These are phyloP conservation scores for Selenicereus undatus DNA, from an alignment of 148 eudicot genomes.

Conservation along the genomic window DNA sequence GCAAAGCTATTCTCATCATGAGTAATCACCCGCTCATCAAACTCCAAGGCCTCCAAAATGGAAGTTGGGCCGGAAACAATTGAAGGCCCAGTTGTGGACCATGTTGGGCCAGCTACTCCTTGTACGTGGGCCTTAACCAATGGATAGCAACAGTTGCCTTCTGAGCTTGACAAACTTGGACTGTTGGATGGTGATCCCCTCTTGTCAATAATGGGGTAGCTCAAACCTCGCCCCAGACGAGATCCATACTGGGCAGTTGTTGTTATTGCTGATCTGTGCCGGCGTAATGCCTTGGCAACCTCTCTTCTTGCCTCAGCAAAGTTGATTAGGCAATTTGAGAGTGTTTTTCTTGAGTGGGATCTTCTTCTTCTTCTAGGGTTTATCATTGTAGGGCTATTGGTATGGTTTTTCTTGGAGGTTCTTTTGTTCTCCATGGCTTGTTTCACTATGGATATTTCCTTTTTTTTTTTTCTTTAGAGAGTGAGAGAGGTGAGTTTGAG, in stretches of 20 bases:
- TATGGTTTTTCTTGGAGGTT: background rate
- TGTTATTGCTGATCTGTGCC: background rate
- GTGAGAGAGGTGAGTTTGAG: background rate
- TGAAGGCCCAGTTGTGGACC: background rate
- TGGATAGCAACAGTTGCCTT: background rate
- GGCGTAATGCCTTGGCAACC: constrained; percentile 5
- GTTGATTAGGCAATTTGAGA: constrained; percentile 11
- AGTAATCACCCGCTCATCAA: background rate
- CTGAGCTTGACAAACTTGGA: background rate
- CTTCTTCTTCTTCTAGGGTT: constrained; percentile 8
- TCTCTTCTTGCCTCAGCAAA: constrained; percentile 11
- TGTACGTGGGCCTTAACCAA: constrained; percentile 1
- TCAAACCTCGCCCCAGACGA: background rate
- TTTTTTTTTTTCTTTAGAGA: background rate
- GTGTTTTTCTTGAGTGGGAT: constrained; percentile 8
- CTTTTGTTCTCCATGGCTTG: background rate
- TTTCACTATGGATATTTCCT: background rate
- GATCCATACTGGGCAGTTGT: background rate
- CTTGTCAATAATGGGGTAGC: background rate
- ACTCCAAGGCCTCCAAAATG: background rate
- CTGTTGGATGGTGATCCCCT: background rate
- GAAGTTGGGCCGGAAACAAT: background rate
- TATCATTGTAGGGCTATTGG: background rate
- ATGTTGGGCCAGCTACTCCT: constrained; percentile 4
- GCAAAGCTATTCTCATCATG: constrained; percentile 7